A percentile compares a stretch with the other conserved stretches of the same genome.
phyloP scores from a whole-genome alignment of 441 rosid species.

The Arabidopsis hybrid region DNA sequence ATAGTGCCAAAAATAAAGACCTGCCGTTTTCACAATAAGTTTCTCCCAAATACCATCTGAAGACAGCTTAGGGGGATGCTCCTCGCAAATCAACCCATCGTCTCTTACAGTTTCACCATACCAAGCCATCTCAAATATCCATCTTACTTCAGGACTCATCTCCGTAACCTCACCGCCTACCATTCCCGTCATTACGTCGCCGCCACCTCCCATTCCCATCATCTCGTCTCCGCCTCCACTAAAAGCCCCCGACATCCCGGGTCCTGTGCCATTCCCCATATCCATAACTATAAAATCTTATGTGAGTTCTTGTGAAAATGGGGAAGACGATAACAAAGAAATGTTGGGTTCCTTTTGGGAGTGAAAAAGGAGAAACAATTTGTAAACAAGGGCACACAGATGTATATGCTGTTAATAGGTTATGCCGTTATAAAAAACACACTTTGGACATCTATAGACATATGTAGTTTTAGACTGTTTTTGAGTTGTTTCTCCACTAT shows the following conservation, averaged over 20 bases:
- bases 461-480: constrained; percentile 26
- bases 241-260: neutral
- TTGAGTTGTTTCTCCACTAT: constrained; percentile 4
- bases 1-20: constrained; percentile 40
- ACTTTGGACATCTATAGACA: constrained; percentile 28
- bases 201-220: neutral
- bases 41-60: constrained; percentile 48
- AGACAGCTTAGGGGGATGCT: constrained; percentile 45
- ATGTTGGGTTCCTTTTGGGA: neutral
- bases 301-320: neutral
- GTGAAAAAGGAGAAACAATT: constrained; percentile 5
- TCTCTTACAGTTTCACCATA: constrained; percentile 20
- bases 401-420: constrained; percentile 33
- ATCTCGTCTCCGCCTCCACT: neutral
- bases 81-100: constrained; percentile 29
- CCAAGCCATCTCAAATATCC: constrained; percentile 26
- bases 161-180: neutral
- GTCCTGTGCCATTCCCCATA: neutral
- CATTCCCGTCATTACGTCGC: neutral
- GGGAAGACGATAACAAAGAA: constrained; percentile 7
- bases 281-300: neutral
- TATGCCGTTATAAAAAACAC: neutral
- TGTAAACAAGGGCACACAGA: constrained; percentile 21
- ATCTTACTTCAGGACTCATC: neutral
- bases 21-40: accelerated